Base-by-base conservation (phyloP, 2,329 filamentous ascomycete genomes). In the Fusarium begoniae region DNA sequence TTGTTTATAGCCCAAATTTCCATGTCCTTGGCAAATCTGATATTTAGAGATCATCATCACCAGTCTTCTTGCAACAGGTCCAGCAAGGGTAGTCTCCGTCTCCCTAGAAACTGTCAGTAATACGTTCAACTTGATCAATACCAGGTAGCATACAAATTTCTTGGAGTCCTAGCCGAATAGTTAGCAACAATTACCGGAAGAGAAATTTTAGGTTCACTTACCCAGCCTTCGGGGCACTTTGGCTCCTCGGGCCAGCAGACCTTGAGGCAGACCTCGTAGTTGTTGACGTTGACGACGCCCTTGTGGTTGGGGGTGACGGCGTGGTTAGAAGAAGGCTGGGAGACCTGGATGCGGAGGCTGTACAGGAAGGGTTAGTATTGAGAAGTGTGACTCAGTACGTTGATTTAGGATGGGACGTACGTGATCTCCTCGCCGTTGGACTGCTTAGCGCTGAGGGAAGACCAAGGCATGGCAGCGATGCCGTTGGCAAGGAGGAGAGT, bases 401-500 rank as follows among this genome's bases (percentile, higher is more conserved):
- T 26, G 24, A 26, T 26, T 26, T 26, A 15, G 2, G 3, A 10
- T 54, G 24, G 7, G 18, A 15, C 55, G 15, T 63, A 74, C 72
- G 69, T 75, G 55, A 75, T 75, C n/a, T 75, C 72, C 20, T 72
- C 72, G 3, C 63, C 32, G 17, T 28, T 47, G 8, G 57, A 6
- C 24, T 47, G 26, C 24, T 24, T 61, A 8, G 38, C 6, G 13
- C 18, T 54, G 22, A n/a, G 13, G 20, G 48, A 37, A 28, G 65
- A 58, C 73, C 69, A 75, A 12, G 73, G 73, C 72, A 75, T 73
- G 18, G 73, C 73, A 1, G 35, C 22, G 22, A 75, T 75, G 43
- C 73, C 53, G 20, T 63, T 53, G 41, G 28, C 66, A 26, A 75
- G 59, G 17, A 70, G 26, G 12, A 48, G 5, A 18, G 60, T 40